Conservation (phyloP, 1,284 basidiomycete species). For the Malassezia psittaci region DNA sequence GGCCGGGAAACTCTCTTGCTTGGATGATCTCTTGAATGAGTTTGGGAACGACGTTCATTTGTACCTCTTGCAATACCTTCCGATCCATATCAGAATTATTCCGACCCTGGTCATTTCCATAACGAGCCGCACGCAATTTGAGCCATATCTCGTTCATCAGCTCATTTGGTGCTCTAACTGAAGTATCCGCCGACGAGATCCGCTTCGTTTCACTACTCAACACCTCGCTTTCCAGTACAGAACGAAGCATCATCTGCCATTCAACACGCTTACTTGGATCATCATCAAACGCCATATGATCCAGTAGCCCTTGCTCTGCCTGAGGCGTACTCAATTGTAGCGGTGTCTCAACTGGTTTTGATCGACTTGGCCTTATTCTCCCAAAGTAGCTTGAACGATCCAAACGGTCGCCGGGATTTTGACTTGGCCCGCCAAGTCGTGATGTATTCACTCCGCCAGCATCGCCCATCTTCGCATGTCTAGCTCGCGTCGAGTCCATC, state of each 20-base stretch:
- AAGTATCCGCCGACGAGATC: slow-evolving; percentile 48
- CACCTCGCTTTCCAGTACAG: slow-evolving; percentile 43
- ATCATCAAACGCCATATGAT: slow-evolving; percentile 8
- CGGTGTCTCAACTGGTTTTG: slow-evolving; percentile 22
- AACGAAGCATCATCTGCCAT: slow-evolving; percentile 47
- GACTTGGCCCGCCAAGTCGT: too few relatives aligned
- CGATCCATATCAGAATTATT: slow-evolving; percentile 72
- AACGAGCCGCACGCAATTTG: slow-evolving; percentile 73
- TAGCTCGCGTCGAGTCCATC: too few relatives aligned
- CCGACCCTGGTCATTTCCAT: slow-evolving; percentile 51
- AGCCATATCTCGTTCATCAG: slow-evolving; percentile 62
- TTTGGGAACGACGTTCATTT: slow-evolving; percentile 66
- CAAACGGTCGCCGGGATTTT: neutral
- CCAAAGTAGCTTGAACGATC: neutral
- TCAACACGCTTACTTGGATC: slow-evolving; percentile 34
- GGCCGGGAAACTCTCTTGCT: slow-evolving; percentile 16
- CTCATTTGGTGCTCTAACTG: slow-evolving; percentile 30
- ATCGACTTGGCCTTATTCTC: neutral
- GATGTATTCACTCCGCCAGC: too few relatives aligned
- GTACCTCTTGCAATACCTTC: slow-evolving; percentile 67
- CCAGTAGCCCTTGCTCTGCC: slow-evolving; percentile 12
- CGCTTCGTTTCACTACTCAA: slow-evolving; percentile 45
- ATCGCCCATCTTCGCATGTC: too few relatives aligned
- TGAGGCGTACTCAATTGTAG: slow-evolving; percentile 17
- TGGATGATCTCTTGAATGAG: slow-evolving; percentile 70